Base-by-base conservation (phyloP, 139 green algal genomes). In the Astrephomene gubernaculifera region DNA sequence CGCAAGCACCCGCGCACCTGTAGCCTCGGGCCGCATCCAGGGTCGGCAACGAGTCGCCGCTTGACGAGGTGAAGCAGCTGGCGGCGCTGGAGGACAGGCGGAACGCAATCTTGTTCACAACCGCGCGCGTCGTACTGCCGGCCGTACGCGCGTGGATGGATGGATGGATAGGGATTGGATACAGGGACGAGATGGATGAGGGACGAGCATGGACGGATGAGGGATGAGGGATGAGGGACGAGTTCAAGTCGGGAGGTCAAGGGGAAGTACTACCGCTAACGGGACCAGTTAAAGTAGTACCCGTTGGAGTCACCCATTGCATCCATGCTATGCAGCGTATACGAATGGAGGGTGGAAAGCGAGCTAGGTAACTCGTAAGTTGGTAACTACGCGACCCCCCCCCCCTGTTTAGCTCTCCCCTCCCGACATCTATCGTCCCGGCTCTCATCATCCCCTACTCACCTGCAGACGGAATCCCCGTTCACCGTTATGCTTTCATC, bases 91-190 rank as follows among this genome's bases (percentile, higher is more conserved):
- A 4, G 5, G 5, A 6, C 1, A 73, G 22, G 0, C 76, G 76
- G 39, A 83, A 72, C 21, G 76, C 76, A 38, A 83, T 83, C 57
- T 83, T 83, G 60, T 83, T 83, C 12, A 72, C 41, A 21, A 39
- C 41, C 57, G 29, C 10, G 1, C 60, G 38, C 25, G 33, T 72
- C 17, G 25, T 41, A 29, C 76, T 83, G 76, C 49, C 14, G 17
- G 49, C 49, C 49, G 17, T 25, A 12, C 49, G 17, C 14, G 49
- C 17, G 49, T 25, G 14, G 17, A 17, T 17, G 49, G 49, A 17
- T 70, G 63, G 29, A n/a, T 39, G 10, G 21, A 43, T 22, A 22
- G n/a, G 31, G n/a, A 39, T 43, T 57, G 49, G 14, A 72, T 72
- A 12, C 5, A 35, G 9, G 35, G 24, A 25, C 36, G 19, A 17